Evolutionary conservation across 202 grass and related monocot species (phyloP).

Genomic region (Zoysia matrella): DNA sequence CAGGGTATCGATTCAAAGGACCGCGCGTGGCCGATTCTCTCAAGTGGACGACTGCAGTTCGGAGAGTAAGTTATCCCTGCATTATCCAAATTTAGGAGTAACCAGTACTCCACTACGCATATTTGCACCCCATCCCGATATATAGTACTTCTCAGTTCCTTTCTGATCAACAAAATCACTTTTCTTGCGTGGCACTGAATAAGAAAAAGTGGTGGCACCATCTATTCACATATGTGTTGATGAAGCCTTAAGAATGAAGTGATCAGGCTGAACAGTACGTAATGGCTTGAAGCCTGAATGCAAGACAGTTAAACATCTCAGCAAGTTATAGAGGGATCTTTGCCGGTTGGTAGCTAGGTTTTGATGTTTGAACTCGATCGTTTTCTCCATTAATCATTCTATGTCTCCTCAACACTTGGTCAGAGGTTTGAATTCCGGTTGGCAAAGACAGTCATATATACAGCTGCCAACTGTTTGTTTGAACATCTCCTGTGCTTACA

Average conservation of each 20-base stretch:
- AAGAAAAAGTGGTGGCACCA: neutral
- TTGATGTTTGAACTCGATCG: constrained; percentile 11
- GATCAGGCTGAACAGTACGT: too few species aligned
- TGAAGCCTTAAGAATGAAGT: neutral
- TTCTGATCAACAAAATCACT: neutral
- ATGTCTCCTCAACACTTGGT: constrained; percentile 22
- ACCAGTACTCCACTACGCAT: neutral
- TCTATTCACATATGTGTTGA: too few species aligned
- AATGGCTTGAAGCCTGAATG: neutral
- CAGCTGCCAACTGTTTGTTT: neutral
- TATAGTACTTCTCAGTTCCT: neutral
- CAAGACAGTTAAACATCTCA: neutral
- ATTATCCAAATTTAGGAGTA: neutral
- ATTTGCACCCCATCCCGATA: neutral
- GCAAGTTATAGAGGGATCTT: constrained; percentile 15
- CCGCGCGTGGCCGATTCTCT: neutral
- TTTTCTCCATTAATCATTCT: constrained; percentile 26
- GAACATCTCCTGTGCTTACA: neutral
- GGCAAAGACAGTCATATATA: neutral
- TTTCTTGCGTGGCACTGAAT: neutral
- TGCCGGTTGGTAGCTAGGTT: constrained; percentile 44
- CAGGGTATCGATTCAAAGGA: constrained; percentile 11
- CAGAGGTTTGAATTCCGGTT: constrained; percentile 17
- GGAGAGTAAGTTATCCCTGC: neutral
- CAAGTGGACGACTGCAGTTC: neutral